These are phyloP conservation scores for Calocybe gangraenosa DNA, from an alignment of 768 basidiomycete genomes.

Conservation along the genomic window DNA sequence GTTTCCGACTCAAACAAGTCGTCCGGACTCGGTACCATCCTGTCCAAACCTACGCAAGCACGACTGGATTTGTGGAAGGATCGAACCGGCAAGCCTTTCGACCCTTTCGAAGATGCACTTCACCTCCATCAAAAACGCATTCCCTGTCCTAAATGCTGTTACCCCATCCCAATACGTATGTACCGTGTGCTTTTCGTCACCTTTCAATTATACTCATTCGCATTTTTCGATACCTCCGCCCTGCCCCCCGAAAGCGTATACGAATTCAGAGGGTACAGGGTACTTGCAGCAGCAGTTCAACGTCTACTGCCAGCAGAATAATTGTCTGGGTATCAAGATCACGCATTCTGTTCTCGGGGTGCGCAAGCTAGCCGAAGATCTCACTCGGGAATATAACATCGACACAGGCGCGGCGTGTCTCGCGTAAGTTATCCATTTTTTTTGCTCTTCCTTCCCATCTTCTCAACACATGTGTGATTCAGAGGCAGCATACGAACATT, in stretches of 20 bases:
- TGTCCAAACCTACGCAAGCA: constrained; percentile 2
- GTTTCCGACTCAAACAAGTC: neutral
- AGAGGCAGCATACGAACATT: constrained; percentile 5
- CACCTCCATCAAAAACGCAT: neutral
- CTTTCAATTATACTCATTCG: too few relatives aligned
- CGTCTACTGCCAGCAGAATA: constrained; percentile 8
- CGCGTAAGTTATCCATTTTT: constrained; percentile 4
- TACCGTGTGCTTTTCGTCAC: too few relatives aligned
- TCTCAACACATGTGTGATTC: neutral
- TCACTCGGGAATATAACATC: constrained; percentile 7
- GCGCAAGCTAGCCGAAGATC: constrained; percentile 14
- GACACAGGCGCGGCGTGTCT: neutral
- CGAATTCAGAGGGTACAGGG: constrained; percentile 14
- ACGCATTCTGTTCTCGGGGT: neutral
- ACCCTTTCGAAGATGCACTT: constrained; percentile 8
- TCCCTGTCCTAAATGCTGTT: constrained; percentile 6
- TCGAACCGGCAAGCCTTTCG: constrained; percentile 2
- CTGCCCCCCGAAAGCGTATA: constrained; percentile 1
- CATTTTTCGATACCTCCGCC: too few relatives aligned
- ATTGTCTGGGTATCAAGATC: neutral
- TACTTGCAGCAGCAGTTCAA: constrained; percentile 13
- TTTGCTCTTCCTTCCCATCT: neutral
- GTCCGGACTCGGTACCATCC: neutral
- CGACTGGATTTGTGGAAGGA: neutral
- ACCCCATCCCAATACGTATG: neutral